phyloP scores from a whole-genome alignment of 495 filamentous ascomycete species.

The Penicillium ucsense region DNA sequence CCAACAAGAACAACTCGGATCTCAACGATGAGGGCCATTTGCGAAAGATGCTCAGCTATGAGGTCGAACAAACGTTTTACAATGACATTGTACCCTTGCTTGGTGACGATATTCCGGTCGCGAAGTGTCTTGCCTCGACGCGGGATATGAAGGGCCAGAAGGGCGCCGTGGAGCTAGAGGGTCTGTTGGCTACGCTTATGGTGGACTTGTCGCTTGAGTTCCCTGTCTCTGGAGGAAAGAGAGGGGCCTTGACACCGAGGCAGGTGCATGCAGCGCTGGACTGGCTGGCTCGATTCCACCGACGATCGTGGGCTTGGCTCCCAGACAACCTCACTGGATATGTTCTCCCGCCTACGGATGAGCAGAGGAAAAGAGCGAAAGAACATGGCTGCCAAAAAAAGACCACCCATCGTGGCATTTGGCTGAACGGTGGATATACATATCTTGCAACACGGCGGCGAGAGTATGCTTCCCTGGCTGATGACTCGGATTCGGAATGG shows the following conservation, averaged over 20 bases:
- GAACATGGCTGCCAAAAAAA: background rate
- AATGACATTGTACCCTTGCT: conserved; percentile 20
- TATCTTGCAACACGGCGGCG: conserved; percentile 28
- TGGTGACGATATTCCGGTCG: conserved; percentile 17
- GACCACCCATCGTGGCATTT: conserved; percentile 9
- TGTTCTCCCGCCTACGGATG: conserved; percentile 26
- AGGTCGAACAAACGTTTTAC: conserved; percentile 30
- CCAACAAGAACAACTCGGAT: background rate
- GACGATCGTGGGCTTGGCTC: conserved; percentile 15
- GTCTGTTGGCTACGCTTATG: conserved; percentile 28
- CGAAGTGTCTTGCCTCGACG: conserved; percentile 26
- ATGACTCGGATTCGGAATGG: conserved; percentile 26
- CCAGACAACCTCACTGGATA: conserved; percentile 10
- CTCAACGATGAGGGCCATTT: conserved; percentile 27
- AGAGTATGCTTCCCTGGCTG: conserved; percentile 22
- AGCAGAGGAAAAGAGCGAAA: conserved; percentile 7
- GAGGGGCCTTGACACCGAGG: conserved; percentile 9
- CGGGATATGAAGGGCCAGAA: conserved; percentile 9
- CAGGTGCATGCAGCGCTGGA: conserved; percentile 24
- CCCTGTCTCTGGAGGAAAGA: conserved; percentile 22
- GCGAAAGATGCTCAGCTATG: conserved; percentile 31
- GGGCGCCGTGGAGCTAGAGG: conserved; percentile 15
- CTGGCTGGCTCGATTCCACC: conserved; percentile 26
- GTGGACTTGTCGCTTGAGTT: conserved; percentile 21
- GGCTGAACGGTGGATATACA: conserved; percentile 34